These are phyloP conservation scores for Sugiyamaella qingdaonensis DNA, from an alignment of 805 yeast genomes.

Conservation along the genomic window DNA sequence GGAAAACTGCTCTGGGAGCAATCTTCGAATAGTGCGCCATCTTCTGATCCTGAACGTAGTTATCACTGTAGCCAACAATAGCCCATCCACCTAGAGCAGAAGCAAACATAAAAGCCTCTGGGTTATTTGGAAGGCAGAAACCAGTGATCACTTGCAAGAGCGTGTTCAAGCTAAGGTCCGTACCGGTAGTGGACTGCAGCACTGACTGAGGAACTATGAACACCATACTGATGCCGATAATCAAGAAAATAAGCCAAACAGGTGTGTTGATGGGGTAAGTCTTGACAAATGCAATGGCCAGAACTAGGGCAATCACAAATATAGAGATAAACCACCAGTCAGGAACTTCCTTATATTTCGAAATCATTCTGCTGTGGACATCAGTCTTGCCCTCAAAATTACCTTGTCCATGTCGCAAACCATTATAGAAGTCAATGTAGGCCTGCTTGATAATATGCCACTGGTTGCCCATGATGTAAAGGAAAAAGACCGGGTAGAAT, in stretches of 20 bases:
- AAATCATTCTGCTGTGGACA: conserved; percentile 38
- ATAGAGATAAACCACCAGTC: conserved; percentile 63
- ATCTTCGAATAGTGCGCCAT: conserved; percentile 43
- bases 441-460: conserved; percentile 21
- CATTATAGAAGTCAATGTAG: conserved; percentile 16
- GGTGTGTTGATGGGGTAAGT: conserved; percentile 49
- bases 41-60: conserved; percentile 53
- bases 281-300: conserved; percentile 41
- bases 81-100: conserved; percentile 41
- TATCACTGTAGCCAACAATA: conserved; percentile 60
- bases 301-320: conserved; percentile 40
- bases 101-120: conserved; percentile 48
- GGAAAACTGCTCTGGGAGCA: conserved; percentile 41
- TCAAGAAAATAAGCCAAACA: conserved; percentile 58
- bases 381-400: conserved; percentile 42
- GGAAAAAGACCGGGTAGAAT: conserved; percentile 50
- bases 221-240: conserved; percentile 49
- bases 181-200: conserved; percentile 57
- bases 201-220: conserved; percentile 60
- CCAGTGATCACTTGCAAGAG: conserved; percentile 63
- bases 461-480: conserved; percentile 30
- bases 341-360: conserved; percentile 62
- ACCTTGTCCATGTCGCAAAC: conserved; percentile 40
- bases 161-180: conserved; percentile 54
- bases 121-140: conserved; percentile 60